Evolutionary conservation across 179 eudicot species (phyloP).

Genomic region (Gypsophila paniculata): DNA sequence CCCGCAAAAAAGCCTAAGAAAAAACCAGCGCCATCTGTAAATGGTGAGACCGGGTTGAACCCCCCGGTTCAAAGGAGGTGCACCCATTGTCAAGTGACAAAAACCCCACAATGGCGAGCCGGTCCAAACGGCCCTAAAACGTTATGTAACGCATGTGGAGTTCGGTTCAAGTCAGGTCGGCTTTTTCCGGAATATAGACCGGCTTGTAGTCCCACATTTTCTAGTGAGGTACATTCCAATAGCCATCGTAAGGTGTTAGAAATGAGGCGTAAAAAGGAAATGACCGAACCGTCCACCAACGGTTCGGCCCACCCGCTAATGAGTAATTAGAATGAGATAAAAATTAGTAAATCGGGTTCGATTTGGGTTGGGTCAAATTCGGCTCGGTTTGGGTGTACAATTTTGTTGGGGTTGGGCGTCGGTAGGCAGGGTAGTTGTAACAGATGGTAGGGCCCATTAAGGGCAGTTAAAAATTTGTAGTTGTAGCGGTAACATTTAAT

Average conservation of each 20-base stretch:
- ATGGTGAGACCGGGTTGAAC: constrained; percentile 17
- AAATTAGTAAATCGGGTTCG: constrained; percentile 30
- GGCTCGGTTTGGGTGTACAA: constrained; percentile 33
- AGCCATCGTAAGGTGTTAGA: constrained; percentile 90
- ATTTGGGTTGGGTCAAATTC: constrained; percentile 8
- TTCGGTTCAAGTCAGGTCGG: constrained; percentile 84
- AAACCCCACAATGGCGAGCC: constrained; percentile 93
- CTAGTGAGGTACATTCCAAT: constrained; percentile 68
- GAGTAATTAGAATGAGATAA: constrained; percentile 24
- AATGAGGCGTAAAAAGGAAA: constrained; percentile 71
- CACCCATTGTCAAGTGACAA: constrained; percentile 72
- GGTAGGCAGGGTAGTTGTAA: constrained; percentile 43
- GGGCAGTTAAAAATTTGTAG: constrained; percentile 31
- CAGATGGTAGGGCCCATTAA: constrained; percentile 27
- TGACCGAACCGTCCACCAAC: constrained; percentile 18
- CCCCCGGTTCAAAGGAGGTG: constrained; percentile 49
- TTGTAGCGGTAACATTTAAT: constrained; percentile 17
- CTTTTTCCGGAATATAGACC: constrained; percentile 89
- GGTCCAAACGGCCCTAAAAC: constrained; percentile 91
- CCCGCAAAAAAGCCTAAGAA: constrained; percentile 48
- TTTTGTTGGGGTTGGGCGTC: constrained; percentile 34
- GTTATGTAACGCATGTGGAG: constrained; percentile 93
- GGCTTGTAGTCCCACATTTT: constrained; percentile 88
- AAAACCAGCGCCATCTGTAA: constrained; percentile 23
- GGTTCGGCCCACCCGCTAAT: constrained; percentile 24